Base-by-base conservation (phyloP, 805 yeast genomes). In the Kodamaea laetipori region DNA sequence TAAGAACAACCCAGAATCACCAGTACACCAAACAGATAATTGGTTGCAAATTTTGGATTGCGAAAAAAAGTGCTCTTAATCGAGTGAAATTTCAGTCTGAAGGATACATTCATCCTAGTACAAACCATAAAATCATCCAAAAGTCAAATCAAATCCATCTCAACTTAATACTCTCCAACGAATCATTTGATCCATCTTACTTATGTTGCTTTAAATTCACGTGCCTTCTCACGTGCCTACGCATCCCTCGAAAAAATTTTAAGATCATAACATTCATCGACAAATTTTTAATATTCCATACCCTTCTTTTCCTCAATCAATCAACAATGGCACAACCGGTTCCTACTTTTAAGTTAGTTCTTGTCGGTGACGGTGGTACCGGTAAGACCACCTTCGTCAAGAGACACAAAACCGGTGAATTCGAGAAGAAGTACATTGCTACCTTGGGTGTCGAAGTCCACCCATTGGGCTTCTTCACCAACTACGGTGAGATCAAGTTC, bases 341-440 rank as follows among this genome's bases (percentile, higher is more conserved):
- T 72, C 98, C 99, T 59, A 88, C 96, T 56, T 94, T 94, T 76
- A 94, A 94, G 80, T 83, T 94, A 72, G 99, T 94, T 63, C 84
- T 94, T 65, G 99, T 94, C 75, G 99, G 99, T 71, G 99, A 94
- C 69, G 99, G 99, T 81, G 99, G 99, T 83, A 94, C 99, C 73
- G 99, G 99, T 78, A 94, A 94, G 84, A 94, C 99, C 79, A 94
- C 99, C 48, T 94, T 94, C 62, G 99, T 94, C 71, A 94, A 95
- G 81, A 90, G 99, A 81, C 99, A 94, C 76, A 83, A 90, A 74
- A 92, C 99, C 54, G 96, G 99, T 77, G 99, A 94, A 73, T 94
- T 94, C 69, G 99, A 94, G 76, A 94, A 94, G 79, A 90, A 90
- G 75, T 94, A 94, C 79, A 89, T 86, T 72, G 99, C 99, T 66